Evolutionary conservation across 345 rosid species (phyloP).

Genomic region (Populus pruinosa): DNA sequence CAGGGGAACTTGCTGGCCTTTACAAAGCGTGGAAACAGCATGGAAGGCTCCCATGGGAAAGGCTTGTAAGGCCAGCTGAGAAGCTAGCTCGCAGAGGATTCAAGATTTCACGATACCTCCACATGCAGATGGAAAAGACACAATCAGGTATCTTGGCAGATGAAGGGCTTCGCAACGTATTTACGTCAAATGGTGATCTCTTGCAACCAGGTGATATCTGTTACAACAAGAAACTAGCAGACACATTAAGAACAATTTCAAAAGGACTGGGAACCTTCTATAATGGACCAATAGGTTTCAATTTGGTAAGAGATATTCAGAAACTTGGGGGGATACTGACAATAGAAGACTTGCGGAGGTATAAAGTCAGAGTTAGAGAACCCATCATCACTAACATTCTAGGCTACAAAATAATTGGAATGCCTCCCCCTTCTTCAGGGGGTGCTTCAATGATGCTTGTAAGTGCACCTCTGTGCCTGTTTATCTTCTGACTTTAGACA

Average conservation of each 20-base stretch:
- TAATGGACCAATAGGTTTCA: conserved; percentile 47
- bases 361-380: conserved; percentile 37
- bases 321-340: conserved; percentile 55
- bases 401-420: conserved; percentile 43
- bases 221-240: conserved; percentile 41
- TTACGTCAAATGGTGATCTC: conserved; percentile 42
- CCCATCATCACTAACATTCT: conserved; percentile 39
- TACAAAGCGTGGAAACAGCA: conserved; percentile 48
- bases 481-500: neutral
- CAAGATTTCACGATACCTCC: conserved; percentile 46
- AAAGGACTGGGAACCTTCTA: conserved; percentile 45
- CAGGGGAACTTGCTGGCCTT: conserved; percentile 60
- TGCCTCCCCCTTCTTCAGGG: conserved; percentile 73
- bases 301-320: conserved; percentile 39
- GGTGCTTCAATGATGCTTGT: conserved; percentile 54
- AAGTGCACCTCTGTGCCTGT: conserved; percentile 11
- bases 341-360: conserved; percentile 43
- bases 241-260: conserved; percentile 31
- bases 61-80: conserved; percentile 45
- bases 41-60: conserved; percentile 55
- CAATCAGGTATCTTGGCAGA: conserved; percentile 38
- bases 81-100: conserved; percentile 46
- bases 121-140: conserved; percentile 40
- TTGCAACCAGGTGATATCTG: conserved; percentile 36
- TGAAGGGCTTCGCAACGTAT: conserved; percentile 41